A percentile compares a stretch with the other conserved stretches of the same genome.
Conservation (phyloP, 768 basidiomycete genomes). For the Boletellus sp. region DNA sequence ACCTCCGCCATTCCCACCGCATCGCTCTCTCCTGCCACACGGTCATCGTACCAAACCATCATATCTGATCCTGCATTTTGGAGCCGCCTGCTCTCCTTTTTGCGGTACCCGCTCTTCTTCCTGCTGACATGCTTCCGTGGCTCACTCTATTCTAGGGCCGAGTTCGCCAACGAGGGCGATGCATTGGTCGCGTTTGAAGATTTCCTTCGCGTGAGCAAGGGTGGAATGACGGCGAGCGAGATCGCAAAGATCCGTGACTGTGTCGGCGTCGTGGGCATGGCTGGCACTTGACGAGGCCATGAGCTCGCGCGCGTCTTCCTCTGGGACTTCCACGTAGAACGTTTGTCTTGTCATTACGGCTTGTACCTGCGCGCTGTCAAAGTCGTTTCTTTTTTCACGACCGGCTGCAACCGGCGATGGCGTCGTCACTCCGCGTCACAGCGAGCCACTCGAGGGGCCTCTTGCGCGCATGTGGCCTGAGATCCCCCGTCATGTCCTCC, state of each 20-base stretch:
- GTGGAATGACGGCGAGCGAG: conserved; percentile 73
- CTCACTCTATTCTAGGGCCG: conserved; percentile 37
- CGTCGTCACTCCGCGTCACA: background rate
- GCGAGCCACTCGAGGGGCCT: conserved; percentile 10
- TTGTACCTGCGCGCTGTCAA: conserved; percentile 5
- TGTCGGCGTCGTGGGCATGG: conserved; percentile 87
- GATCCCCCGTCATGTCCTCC: conserved; percentile 26
- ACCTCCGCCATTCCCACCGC: conserved; percentile 47
- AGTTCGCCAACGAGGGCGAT: conserved; percentile 64
- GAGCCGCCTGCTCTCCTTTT: conserved; percentile 61
- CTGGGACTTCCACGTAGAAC: conserved; percentile 6
- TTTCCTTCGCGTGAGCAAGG: conserved; percentile 80
- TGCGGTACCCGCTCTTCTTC: conserved; percentile 44
- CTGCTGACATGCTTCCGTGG: background rate
- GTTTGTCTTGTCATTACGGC: conserved; percentile 18
- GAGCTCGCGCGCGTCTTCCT: background rate
- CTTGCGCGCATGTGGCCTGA: conserved; percentile 3
- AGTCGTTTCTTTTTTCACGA: background rate
- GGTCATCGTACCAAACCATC: conserved; percentile 36
- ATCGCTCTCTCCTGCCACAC: conserved; percentile 36
- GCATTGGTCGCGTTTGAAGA: conserved; percentile 77
- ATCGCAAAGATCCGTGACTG: conserved; percentile 90
- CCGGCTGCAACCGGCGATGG: conserved; percentile 13
- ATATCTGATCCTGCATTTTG: conserved; percentile 81
- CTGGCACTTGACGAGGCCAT: conserved; percentile 46